phyloP scores from a whole-genome alignment of 345 rosid genomes.

The Noccaea caerulescens region DNA sequence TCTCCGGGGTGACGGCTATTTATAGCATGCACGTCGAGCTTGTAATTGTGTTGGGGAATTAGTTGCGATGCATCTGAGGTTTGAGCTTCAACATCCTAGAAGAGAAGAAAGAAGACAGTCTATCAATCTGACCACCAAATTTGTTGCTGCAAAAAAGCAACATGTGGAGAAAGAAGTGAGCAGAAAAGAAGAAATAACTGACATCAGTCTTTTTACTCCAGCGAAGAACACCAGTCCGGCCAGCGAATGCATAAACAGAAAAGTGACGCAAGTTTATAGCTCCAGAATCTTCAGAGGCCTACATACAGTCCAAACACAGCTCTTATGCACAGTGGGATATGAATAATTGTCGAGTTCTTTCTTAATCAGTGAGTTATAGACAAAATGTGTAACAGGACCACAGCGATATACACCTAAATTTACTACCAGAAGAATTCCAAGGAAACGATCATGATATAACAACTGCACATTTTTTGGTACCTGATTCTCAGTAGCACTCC shows the following conservation, averaged over 20 bases:
- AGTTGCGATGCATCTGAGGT: constrained; percentile 75
- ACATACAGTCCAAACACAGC: constrained; percentile 35
- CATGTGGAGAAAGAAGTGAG: constrained; percentile 2
- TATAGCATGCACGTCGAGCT: constrained; percentile 81
- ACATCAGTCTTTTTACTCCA: constrained; percentile 98
- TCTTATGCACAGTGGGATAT: constrained; percentile 3
- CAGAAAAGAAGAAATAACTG: constrained; percentile 23
- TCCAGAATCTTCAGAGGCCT: constrained; percentile 84
- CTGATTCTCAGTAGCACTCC: constrained; percentile 91
- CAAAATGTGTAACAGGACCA: constrained; percentile 7
- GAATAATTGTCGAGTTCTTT: constrained; percentile 2
- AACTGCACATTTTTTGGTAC: constrained; percentile 41
- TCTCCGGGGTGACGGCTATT: constrained; percentile 92
- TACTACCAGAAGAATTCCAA: constrained; percentile 16
- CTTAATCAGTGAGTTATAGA: constrained; percentile 23
- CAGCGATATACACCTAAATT: background rate
- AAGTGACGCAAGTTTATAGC: constrained; percentile 79
- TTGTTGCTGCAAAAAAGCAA: background rate
- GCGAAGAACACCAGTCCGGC: constrained; percentile 67
- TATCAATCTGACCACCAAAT: constrained; percentile 20
- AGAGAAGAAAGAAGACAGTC: constrained; percentile 36
- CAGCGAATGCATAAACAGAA: constrained; percentile 90
- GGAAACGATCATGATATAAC: constrained; percentile 9
- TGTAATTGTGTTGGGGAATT: constrained; percentile 97
- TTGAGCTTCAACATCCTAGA: constrained; percentile 74